phyloP scores from a whole-genome alignment of 140 eudicot genomes.

The Bidens hawaiensis region DNA sequence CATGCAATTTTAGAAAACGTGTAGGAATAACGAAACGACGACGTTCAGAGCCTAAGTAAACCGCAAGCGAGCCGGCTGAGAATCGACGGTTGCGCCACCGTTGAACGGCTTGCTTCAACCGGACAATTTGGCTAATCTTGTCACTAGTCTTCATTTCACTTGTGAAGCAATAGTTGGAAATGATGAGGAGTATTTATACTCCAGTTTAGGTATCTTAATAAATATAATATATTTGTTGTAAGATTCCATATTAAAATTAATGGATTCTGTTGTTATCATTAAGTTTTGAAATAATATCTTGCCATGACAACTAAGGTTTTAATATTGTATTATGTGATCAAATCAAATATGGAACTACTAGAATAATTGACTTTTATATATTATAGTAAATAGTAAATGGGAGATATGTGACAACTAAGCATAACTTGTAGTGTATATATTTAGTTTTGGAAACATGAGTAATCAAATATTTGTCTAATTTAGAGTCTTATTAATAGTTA shows the following conservation, averaged over 20 bases:
- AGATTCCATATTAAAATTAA: neutral
- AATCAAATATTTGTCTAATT: too few relatives aligned
- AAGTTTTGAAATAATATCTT: neutral
- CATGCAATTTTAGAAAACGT: slow-evolving; percentile 52
- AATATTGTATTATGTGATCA: neutral
- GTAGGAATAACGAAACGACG: slow-evolving; percentile 63
- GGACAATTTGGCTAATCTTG: slow-evolving; percentile 53
- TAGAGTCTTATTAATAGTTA: too few relatives aligned
- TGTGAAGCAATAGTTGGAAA: neutral
- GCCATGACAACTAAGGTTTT: neutral
- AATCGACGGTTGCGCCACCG: slow-evolving; percentile 43
- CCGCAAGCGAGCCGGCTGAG: slow-evolving; percentile 41
- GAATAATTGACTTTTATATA: neutral
- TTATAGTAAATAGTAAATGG: neutral
- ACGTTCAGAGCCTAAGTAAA: slow-evolving; percentile 48
- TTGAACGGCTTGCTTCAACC: slow-evolving; percentile 45
- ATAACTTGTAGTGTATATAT: too few relatives aligned
- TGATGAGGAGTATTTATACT: neutral
- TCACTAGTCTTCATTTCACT: slow-evolving; percentile 37
- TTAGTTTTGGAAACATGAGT: too few relatives aligned
- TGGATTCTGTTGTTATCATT: neutral
- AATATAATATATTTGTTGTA: too few relatives aligned
- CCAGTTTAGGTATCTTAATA: too few relatives aligned
- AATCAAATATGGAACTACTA: neutral
- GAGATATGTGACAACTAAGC: neutral